Evolutionary conservation across 164 flowering plant species (phyloP).

Genomic region (Paratinospora sagittata): DNA sequence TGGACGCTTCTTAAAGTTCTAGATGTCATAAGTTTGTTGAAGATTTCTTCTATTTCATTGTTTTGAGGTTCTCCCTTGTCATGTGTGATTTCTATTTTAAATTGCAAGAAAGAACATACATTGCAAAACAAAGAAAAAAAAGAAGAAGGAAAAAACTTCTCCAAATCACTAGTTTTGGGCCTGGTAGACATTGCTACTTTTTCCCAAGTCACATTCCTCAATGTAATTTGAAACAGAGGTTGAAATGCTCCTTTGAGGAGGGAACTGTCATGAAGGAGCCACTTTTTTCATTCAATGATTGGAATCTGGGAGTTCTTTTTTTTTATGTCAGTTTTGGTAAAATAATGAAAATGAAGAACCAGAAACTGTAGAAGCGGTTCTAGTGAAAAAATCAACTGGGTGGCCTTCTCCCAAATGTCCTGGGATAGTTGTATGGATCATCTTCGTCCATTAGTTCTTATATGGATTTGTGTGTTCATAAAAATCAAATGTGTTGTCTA

Average conservation of each 20-base stretch:
- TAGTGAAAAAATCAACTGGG: background rate
- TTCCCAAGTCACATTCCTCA: background rate
- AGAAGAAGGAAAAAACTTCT: background rate
- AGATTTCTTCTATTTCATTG: background rate
- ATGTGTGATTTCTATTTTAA: background rate
- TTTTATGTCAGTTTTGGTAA: too few relatives aligned
- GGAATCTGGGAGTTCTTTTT: background rate
- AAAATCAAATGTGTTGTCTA: too few relatives aligned
- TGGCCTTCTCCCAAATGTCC: background rate
- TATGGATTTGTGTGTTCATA: too few relatives aligned
- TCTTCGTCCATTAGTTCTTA: background rate
- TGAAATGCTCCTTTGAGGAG: background rate
- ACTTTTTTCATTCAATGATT: too few relatives aligned
- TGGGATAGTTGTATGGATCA: background rate
- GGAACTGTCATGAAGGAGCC: background rate
- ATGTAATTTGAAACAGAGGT: background rate
- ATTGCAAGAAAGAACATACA: background rate
- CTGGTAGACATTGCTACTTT: background rate
- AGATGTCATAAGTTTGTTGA: background rate
- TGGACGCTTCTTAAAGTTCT: too few relatives aligned
- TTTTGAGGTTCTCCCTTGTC: background rate
- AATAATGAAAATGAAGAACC: background rate
- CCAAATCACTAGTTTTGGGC: background rate
- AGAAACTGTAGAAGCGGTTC: background rate
- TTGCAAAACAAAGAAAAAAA: background rate